Percentiles rank a stretch among this genome's conserved stretches.
Conservation (phyloP, 2,329 filamentous ascomycete species). For the Rosellinia necatrix region DNA sequence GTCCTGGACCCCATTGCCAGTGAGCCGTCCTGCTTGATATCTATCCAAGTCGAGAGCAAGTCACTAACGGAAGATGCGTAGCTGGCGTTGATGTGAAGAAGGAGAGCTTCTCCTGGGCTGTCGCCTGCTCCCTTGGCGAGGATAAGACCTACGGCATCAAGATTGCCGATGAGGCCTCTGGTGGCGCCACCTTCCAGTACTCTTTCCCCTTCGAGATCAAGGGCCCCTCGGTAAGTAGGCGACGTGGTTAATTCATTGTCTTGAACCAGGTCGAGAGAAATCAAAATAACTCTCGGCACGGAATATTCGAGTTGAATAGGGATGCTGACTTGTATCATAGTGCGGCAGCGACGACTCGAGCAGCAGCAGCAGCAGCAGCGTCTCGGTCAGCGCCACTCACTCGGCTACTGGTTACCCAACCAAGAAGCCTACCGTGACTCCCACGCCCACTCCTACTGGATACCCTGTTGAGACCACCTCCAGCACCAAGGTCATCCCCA, state of each 20-base stretch:
- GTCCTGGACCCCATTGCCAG: slow-evolving; percentile 51
- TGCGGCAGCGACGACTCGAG: slow-evolving; percentile 10
- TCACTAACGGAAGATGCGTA: slow-evolving; percentile 37
- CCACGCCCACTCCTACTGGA: neutral
- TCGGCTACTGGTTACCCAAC: slow-evolving; percentile 6
- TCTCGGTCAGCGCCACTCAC: neutral
- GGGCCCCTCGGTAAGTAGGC: slow-evolving; percentile 35
- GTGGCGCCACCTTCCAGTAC: slow-evolving; percentile 59
- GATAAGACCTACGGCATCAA: slow-evolving; percentile 61
- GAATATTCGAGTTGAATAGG: too few relatives aligned
- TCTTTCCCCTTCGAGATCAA: slow-evolving; percentile 64
- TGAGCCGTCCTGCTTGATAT: slow-evolving; percentile 46
- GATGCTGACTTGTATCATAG: slow-evolving; percentile 14
- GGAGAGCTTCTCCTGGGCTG: slow-evolving; percentile 55
- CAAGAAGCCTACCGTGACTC: neutral
- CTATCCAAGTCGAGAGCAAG: slow-evolving; percentile 1
- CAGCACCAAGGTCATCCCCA: slow-evolving; percentile 3
- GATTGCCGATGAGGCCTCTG: slow-evolving; percentile 55
- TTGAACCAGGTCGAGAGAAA: too few relatives aligned
- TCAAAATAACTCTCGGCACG: too few relatives aligned
- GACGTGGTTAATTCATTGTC: too few relatives aligned
- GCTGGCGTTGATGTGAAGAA: slow-evolving; percentile 52
- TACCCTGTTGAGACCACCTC: slow-evolving; percentile 1
- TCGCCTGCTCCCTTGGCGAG: slow-evolving; percentile 51
- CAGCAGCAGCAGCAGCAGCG: neutral